Base-by-base conservation (phyloP, 129 eudicot species). In the Helianthus tuberosus region DNA sequence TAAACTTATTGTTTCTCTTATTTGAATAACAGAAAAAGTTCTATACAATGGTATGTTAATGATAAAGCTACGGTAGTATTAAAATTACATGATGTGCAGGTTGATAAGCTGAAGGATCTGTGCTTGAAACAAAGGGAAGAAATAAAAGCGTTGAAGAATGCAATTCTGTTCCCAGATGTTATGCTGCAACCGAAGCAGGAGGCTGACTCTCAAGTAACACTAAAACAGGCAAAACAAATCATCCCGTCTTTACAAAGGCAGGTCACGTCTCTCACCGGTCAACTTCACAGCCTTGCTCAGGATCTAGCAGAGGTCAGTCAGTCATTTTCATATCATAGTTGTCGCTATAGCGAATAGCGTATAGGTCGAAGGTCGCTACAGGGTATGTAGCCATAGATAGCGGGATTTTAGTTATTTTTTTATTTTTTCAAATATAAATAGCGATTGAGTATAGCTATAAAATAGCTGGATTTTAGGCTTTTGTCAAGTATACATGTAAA, bases 71-170 rank as follows among this genome's bases (percentile, higher is more conserved):
- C 61, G 14, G 8, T 44, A 7, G 15, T 49, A 47, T 29, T 20
- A 2, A 15, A 5, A 5, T 52, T 52, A n/a, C 23, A 2, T 2
- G 10, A 27, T 3, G 53, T 69, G 80, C 76, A 93, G 98, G 92
- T 90, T 59, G 98, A 93, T 61, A 93, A 93, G 75, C 72, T 93
- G 69, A 93, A 93, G 79, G 97, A 93, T 84, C 80, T 93, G 59
- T 93, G 98, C 68, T 78, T 93, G 79, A 88, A 90, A 78, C 98
- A 93, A 86, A 88, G 98, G 82, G 98, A 93, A 73, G 97, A 93
- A 81, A 90, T 93, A 39, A 93, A 90, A 81, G 75, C 89, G 7
- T 83, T 93, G 67, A 93, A 93, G 81, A 93, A 74, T 73, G 89
- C 96, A 53, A 75, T 90, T 50, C 80, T 90, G 41, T 90, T 93